These are phyloP conservation scores for Boletus fagicola DNA, from an alignment of 768 basidiomycete species.

Conservation along the genomic window DNA sequence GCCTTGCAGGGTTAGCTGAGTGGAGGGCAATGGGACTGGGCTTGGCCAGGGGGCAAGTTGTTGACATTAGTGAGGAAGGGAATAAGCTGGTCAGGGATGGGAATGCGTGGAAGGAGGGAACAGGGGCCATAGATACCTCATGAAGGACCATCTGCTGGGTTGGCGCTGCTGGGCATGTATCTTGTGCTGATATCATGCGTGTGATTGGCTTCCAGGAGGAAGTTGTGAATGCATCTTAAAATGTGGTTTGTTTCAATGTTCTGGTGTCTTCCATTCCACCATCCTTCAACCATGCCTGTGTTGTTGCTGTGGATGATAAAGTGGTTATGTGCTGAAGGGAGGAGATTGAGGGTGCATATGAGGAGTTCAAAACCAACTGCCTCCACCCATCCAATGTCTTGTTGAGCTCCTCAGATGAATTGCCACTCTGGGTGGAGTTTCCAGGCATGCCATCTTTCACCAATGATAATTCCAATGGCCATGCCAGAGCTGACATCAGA, in stretches of 20 bases:
- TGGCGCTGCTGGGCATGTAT: too few species aligned
- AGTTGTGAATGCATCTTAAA: neutral
- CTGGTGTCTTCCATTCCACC: neutral
- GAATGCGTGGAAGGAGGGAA: too few species aligned
- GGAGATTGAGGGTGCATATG: too few species aligned
- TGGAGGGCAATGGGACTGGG: too few species aligned
- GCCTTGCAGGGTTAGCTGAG: too few species aligned
- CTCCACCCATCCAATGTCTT: slow-evolving; percentile 1
- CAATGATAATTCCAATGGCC: neutral
- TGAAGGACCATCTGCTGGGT: too few species aligned
- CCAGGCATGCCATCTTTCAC: neutral
- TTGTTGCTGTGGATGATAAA: neutral
- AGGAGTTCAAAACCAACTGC: slow-evolving; percentile 2
- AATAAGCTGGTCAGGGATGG: too few species aligned
- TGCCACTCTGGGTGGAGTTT: neutral
- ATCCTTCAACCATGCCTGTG: neutral
- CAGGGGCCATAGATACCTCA: too few species aligned
- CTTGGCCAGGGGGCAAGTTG: too few species aligned
- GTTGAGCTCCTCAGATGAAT: fast-evolving
- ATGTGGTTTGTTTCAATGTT: neutral
- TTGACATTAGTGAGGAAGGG: too few species aligned
- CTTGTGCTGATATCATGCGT: too few species aligned
- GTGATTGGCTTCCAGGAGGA: neutral
- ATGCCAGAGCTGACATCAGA: slow-evolving; percentile 9
- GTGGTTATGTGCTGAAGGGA: too few species aligned